Evolutionary conservation across 192 early-diverging fungal genomes (phyloP).

Genomic region (Chytriomyces sp.): DNA sequence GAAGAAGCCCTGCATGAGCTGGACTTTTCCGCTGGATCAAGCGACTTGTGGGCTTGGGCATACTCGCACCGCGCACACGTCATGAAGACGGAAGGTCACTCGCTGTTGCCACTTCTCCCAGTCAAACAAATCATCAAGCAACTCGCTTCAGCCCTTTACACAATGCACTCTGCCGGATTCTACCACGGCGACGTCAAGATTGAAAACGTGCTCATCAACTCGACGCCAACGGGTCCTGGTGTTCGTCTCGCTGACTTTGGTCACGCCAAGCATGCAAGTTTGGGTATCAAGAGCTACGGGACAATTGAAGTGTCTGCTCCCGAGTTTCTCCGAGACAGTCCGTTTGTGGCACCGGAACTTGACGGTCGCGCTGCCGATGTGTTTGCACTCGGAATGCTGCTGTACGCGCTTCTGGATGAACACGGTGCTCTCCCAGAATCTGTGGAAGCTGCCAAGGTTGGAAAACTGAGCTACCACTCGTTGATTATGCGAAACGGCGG

Average conservation of each 20-base stretch:
- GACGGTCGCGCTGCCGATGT: constrained; percentile 2
- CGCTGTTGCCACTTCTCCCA: not conserved
- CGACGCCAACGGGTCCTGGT: not conserved
- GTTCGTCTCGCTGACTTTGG: constrained; percentile 30
- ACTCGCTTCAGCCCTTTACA: constrained; percentile 42
- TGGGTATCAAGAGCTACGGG: not conserved
- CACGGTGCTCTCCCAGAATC: constrained; percentile 13
- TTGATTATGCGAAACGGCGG: not conserved
- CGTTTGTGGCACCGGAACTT: not conserved
- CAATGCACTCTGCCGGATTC: constrained; percentile 51
- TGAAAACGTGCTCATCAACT: constrained; percentile 56
- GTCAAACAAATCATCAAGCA: constrained; percentile 48
- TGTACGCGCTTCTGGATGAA: not conserved
- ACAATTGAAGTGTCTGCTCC: not conserved
- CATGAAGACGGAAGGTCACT: not conserved
- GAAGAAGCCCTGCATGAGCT: not conserved
- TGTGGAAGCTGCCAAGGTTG: not conserved
- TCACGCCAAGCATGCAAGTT: constrained; percentile 7
- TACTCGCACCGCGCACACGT: not conserved
- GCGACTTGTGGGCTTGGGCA: constrained; percentile 36
- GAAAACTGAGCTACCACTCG: not conserved
- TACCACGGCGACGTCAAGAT: constrained; percentile 65
- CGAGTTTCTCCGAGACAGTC: not conserved
- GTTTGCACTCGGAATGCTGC: constrained; percentile 13
- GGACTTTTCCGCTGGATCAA: constrained; percentile 9